Evolutionary conservation across 2,329 filamentous ascomycete species (phyloP).

Genomic region (Epichloe sibirici): DNA sequence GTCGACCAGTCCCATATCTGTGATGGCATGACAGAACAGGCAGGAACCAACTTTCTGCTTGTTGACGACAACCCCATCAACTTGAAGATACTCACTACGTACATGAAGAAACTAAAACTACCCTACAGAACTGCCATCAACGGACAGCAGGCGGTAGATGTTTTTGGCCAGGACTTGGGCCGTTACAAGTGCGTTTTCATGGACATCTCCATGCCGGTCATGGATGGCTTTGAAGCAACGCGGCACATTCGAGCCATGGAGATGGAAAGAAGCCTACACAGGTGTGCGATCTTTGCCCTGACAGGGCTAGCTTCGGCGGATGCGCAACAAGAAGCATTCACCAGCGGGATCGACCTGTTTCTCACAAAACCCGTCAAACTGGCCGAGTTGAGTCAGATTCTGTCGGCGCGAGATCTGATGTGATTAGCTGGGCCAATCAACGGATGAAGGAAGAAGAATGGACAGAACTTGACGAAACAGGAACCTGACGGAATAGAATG

Average conservation of each 20-base stretch:
- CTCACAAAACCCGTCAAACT: constrained; percentile 38
- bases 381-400: constrained; percentile 18
- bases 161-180: constrained; percentile 8
- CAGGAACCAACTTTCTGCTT: constrained; percentile 10
- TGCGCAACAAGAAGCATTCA: constrained; percentile 37
- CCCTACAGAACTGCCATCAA: constrained; percentile 13
- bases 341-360: constrained; percentile 38
- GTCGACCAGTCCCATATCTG: neutral
- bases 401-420: constrained; percentile 1
- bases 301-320: constrained; percentile 35
- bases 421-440: neutral
- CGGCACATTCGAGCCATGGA: constrained; percentile 26
- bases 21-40: neutral
- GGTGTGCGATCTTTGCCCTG: constrained; percentile 32
- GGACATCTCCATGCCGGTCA: constrained; percentile 43
- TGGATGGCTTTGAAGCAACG: constrained; percentile 37
- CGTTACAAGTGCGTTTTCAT: constrained; percentile 18
- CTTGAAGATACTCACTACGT: constrained; percentile 16
- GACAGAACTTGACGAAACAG: neutral
- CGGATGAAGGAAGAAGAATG: neutral
- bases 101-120: constrained; percentile 16
- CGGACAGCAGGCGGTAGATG: constrained; percentile 17
- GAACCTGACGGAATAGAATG: neutral
- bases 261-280: neutral
- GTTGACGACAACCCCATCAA: constrained; percentile 28